Conservation (phyloP, 2,329 filamentous ascomycete species). For the Claviceps sp. region DNA sequence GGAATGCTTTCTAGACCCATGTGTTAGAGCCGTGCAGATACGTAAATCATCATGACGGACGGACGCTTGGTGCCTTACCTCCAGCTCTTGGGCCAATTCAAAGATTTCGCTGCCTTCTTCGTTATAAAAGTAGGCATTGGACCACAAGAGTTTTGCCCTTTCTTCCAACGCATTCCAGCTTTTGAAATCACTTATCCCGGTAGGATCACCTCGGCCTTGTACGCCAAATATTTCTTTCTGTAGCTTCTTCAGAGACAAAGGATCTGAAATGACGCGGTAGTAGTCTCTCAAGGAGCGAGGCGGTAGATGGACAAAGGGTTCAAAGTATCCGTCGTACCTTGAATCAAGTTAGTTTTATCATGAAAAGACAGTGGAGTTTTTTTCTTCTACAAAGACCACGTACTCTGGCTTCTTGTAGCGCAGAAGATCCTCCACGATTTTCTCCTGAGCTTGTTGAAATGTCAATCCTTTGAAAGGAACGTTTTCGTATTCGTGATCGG, state of each 20-base stretch:
- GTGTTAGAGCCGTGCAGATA: conserved; percentile 6
- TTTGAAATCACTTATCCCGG: conserved; percentile 56
- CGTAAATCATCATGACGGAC: background rate
- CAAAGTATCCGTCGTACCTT: conserved; percentile 56
- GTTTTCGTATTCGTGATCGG: conserved; percentile 40
- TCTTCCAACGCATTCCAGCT: conserved; percentile 73
- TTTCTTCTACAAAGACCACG: conserved; percentile 10
- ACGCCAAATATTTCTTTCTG: conserved; percentile 66
- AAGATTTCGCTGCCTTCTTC: conserved; percentile 83
- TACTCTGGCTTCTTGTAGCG: conserved; percentile 54
- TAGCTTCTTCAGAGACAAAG: conserved; percentile 63
- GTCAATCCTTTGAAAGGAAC: conserved; percentile 55
- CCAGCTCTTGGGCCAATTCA: conserved; percentile 60
- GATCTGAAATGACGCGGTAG: conserved; percentile 70
- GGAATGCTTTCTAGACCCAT: conserved; percentile 50
- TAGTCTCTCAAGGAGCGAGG: conserved; percentile 69
- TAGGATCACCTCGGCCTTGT: conserved; percentile 51
- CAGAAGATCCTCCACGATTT: conserved; percentile 64
- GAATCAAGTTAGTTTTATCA: conserved; percentile 15
- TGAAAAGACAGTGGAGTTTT: too few species aligned
- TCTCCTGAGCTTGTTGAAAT: conserved; percentile 79
- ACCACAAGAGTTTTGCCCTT: conserved; percentile 70
- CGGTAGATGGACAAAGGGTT: conserved; percentile 67
- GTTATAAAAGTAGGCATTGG: conserved; percentile 79
- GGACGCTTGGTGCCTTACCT: conserved; percentile 38